phyloP scores from a whole-genome alignment of 345 rosid species.

The Erysimum cheiranthoides region DNA sequence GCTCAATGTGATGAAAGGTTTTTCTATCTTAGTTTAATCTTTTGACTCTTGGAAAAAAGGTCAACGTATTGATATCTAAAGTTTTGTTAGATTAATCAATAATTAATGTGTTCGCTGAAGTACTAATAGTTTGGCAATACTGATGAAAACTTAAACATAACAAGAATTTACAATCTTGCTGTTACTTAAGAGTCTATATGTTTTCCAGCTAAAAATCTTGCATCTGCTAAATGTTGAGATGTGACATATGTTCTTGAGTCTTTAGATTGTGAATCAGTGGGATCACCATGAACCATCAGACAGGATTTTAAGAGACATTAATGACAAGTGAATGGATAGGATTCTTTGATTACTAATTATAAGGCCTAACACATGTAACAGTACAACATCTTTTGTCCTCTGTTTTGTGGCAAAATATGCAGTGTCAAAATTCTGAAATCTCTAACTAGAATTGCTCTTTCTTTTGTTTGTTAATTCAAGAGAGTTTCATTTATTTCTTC shows the following conservation, averaged over 20 bases:
- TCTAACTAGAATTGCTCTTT: too few species aligned
- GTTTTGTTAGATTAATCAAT: too few species aligned
- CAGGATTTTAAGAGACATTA: background rate
- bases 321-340: background rate
- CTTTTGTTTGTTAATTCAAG: background rate
- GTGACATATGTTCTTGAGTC: background rate
- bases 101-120: too few species aligned
- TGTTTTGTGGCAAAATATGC: background rate
- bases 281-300: background rate
- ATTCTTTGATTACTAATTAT: background rate
- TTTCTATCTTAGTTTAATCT: background rate
- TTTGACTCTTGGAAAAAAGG: background rate
- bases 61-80: too few species aligned
- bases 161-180: too few species aligned
- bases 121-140: too few species aligned
- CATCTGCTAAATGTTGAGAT: too few species aligned
- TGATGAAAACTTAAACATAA: too few species aligned
- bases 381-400: background rate
- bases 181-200: too few species aligned
- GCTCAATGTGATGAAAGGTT: background rate
- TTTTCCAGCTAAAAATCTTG: too few species aligned
- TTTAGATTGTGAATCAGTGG: background rate
- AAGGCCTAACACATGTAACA: background rate
- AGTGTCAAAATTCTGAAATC: background rate
- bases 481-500: slow-evolving; percentile 1